A percentile compares a stretch with the other conserved stretches of the same genome.
These are phyloP conservation scores for Picea glauca DNA, from an alignment of 75 land plant genomes.

Conservation along the genomic window DNA sequence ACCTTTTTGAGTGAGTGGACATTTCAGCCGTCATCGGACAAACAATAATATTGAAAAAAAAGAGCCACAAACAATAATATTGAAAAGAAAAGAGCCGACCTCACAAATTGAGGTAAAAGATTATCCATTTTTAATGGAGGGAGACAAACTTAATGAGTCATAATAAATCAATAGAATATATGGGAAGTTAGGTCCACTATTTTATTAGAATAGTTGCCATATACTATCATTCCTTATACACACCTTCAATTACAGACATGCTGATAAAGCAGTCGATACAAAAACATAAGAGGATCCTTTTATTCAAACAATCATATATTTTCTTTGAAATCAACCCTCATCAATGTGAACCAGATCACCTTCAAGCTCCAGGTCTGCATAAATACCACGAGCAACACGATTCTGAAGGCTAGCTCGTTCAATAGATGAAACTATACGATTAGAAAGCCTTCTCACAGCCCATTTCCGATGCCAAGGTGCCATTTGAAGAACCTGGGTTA, in stretches of 20 bases:
- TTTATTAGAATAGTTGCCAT: no score
- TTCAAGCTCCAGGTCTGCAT: conserved; percentile 12
- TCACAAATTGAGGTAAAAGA: no score
- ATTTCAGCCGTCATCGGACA: no score
- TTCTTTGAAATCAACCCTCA: neutral
- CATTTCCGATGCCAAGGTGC: conserved; percentile 39
- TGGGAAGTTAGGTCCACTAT: no score
- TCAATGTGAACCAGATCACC: conserved; percentile 13
- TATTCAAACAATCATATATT: neutral
- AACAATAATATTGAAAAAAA: no score
- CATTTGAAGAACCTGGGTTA: conserved; percentile 25
- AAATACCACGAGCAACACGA: conserved; percentile 31
- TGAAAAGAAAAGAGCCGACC: no score
- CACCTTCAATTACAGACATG: neutral
- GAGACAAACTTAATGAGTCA: no score
- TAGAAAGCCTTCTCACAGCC: conserved; percentile 35
- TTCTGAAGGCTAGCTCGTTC: conserved; percentile 35
- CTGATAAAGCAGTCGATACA: neutral
- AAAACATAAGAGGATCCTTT: neutral
- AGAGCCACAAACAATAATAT: no score
- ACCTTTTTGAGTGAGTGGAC: no score
- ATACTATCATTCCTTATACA: neutral
- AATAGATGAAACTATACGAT: conserved; percentile 23
- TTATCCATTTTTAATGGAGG: no score
- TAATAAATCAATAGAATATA: no score